Base-by-base conservation (phyloP, 768 basidiomycete species). In the Tubosaeta sp. region DNA sequence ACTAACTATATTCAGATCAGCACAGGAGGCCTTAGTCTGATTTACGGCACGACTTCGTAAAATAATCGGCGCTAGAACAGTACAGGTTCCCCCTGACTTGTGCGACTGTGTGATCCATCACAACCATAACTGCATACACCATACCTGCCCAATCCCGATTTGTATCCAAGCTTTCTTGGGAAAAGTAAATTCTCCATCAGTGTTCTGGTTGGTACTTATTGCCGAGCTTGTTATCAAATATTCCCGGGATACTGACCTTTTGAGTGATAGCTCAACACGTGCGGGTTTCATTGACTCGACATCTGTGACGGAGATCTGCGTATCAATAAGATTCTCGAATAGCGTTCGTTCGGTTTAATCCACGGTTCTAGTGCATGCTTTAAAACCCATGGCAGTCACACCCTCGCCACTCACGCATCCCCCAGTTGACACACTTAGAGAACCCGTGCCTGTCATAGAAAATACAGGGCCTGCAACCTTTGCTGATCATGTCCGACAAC, bases 301-400 rank as follows among this genome's bases (percentile, higher is more conserved):
- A 39, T 22, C 21, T 39, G 38, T 21, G 12, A 22, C 38, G 38
- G 38, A 12, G 19, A 39, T 39, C 38, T 39, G 38, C 38, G 38
- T 39, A 39, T 22, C 38, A 4, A 39, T 39, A 22, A 9, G 19
- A 22, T 22, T 39, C 19, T 39, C 11, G 21, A 19, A 22, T 22
- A 11, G 11, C 18, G 36, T 36, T 32, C 8, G 1, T 36, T 36
- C n/a, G 36, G 21, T 39, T 39, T 39, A 12, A 39, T 39, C 38
- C 38, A 22, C 10, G 11, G 19, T 39, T 39, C 38, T 32, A 46
- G 32, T 14, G 22, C 34, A 24, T 16, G 14, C 27, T 51, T 53
- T 57, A 53, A 53, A 53, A 24, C 21, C 54, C 40, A 11, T 18
- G 12, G 22, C n/a, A 24, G 22, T 48, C 30, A 11, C 14, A 4